Base-by-base conservation (phyloP, 2,329 filamentous ascomycete species). In the Botryotinia globosa region DNA sequence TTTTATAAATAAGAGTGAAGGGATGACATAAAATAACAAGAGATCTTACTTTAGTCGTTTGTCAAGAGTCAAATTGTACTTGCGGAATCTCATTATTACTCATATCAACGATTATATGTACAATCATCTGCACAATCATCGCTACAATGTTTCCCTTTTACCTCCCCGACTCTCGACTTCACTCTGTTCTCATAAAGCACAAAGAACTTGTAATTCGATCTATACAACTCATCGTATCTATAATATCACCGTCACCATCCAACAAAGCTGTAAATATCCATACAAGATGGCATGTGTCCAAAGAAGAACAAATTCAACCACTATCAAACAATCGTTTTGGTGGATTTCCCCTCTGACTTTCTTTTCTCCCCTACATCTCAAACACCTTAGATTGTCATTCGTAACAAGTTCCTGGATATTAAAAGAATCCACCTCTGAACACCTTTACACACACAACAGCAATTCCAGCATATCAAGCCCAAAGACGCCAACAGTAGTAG, bases 351-450 rank as follows among this genome's bases (percentile, higher is more conserved):
- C 14, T n/a, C n/a, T 56, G n/a, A 14, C 29, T 12, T 56, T 29
- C 6, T 6, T 29, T 4, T 29, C n/a, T 3, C 2, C 6, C 14
- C 9, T 29, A n/a, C 7, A 8, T 10, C 51, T 56, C 14, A 56
- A 56, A 56, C 0, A 32, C 4, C 8, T 29, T 29, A 8, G 0
- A 1, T 29, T 29, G 6, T 8, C 16, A 8, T 8, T 29, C 0
- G 14, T 18, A 56, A 56, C 16, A 18, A 56, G 14, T 29, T 18
- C 18, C n/a, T 18, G 16, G 16, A 18, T 7, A 54, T n/a, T 16
- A 5, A 14, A 6, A 54, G 12, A n/a, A 16, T n/a, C 25, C 12
- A 16, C 3, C 12, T 7, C 25, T n/a, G 6, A 3, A 16, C 20
- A 29, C 1, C n/a, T 56, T 1, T 29, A 29, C 18, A 29, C 14